A percentile compares a stretch with the other conserved stretches of the same genome.
Conservation (phyloP, 192 early-diverging fungal species). For the Lobulomyces angularis region DNA sequence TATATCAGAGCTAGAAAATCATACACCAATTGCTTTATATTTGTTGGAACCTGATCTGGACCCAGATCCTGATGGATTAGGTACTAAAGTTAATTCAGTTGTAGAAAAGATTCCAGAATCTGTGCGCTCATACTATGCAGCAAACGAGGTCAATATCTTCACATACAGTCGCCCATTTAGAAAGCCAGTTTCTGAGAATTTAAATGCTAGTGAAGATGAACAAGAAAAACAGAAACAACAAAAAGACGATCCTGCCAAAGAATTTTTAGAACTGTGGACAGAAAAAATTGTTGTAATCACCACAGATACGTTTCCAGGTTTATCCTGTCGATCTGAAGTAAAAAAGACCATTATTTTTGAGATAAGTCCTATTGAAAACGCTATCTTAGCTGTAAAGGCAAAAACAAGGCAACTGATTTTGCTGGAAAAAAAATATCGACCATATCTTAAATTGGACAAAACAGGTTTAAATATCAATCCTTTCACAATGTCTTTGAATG, state of each 20-base stretch:
- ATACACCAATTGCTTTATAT: neutral
- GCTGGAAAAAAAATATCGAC: conserved; percentile 43
- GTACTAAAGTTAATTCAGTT: conserved; percentile 3
- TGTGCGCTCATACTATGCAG: conserved; percentile 49
- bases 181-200: conserved; percentile 20
- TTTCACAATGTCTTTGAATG: conserved; percentile 71
- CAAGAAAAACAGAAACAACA: neutral
- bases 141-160: conserved; percentile 54
- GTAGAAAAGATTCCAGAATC: conserved; percentile 25
- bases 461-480: conserved; percentile 42
- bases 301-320: conserved; percentile 53
- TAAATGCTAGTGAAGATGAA: conserved; percentile 1
- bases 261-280: conserved; percentile 65
- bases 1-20: conserved; percentile 5
- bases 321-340: conserved; percentile 46
- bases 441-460: no score
- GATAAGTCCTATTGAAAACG: conserved; percentile 64
- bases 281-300: conserved; percentile 58
- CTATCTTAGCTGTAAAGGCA: conserved; percentile 49
- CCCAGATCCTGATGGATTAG: conserved; percentile 9
- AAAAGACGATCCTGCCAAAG: conserved; percentile 35
- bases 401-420: conserved; percentile 51
- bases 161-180: conserved; percentile 51
- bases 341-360: conserved; percentile 36
- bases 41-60: conserved; percentile 26